Percentiles rank a stretch among this genome's conserved stretches.
These are phyloP conservation scores for Phytophthora megakarya DNA, from an alignment of 352 stramenopile species.

Conservation along the genomic window DNA sequence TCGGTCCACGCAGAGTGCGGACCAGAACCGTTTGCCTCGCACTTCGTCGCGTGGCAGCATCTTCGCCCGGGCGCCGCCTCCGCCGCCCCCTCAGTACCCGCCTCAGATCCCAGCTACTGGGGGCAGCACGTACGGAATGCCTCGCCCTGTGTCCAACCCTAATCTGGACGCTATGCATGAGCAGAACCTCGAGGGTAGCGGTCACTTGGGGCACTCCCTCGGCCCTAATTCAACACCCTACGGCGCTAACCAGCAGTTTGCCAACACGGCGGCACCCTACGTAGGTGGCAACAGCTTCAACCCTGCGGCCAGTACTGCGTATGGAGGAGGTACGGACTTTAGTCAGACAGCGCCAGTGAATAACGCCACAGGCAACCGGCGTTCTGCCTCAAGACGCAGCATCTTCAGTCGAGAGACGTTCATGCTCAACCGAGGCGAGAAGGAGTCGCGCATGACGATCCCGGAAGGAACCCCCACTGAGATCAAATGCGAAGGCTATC, in stretches of 20 bases:
- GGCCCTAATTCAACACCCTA: slow-evolving; percentile 53
- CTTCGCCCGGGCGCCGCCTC: slow-evolving; percentile 63
- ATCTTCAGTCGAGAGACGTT: slow-evolving; percentile 78
- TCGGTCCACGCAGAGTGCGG: slow-evolving; percentile 27
- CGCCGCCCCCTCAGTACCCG: slow-evolving; percentile 59
- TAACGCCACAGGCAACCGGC: slow-evolving; percentile 38
- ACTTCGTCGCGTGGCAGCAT: slow-evolving; percentile 55
- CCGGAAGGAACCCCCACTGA: slow-evolving; percentile 59
- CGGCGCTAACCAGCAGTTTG: slow-evolving; percentile 34
- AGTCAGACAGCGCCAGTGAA: slow-evolving; percentile 41
- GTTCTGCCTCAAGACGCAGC: slow-evolving; percentile 69
- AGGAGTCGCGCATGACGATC: slow-evolving; percentile 61
- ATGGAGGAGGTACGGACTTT: slow-evolving; percentile 30
- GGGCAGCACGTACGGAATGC: slow-evolving; percentile 34
- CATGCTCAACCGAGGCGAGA: slow-evolving; percentile 78
- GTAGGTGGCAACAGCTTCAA: slow-evolving; percentile 33
- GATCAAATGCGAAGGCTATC: slow-evolving; percentile 81
- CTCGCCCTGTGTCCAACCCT: slow-evolving; percentile 70
- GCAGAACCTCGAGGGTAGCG: slow-evolving; percentile 30
- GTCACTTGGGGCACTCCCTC: slow-evolving; percentile 70
- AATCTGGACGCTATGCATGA: slow-evolving; percentile 58
- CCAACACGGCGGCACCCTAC: slow-evolving; percentile 30
- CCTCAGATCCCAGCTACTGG: slow-evolving; percentile 36
- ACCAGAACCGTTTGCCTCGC: slow-evolving; percentile 34
- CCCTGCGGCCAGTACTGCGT: slow-evolving; percentile 24